phyloP scores from a whole-genome alignment of 1,139 yeast species.

The Saccharomycopsis hybrid region DNA sequence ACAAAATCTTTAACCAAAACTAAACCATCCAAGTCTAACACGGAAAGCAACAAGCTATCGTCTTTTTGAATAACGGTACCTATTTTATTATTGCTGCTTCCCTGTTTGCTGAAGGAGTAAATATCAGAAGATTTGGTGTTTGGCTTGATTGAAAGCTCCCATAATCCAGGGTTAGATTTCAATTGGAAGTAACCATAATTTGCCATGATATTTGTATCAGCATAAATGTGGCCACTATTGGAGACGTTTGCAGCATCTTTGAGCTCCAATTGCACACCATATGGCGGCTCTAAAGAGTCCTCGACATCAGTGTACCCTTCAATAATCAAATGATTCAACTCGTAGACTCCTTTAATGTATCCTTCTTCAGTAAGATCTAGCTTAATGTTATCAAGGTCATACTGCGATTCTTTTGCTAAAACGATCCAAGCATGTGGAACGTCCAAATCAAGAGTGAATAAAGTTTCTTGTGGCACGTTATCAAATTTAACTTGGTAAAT shows the following conservation, averaged over 20 bases:
- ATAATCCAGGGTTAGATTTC: constrained; percentile 61
- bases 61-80: constrained; percentile 20
- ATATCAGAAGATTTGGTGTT: constrained; percentile 36
- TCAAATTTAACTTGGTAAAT: constrained; percentile 28
- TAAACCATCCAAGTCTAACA: constrained; percentile 41
- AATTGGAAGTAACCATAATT: constrained; percentile 73
- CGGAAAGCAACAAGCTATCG: constrained; percentile 25
- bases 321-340: constrained; percentile 46
- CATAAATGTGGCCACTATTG: constrained; percentile 17
- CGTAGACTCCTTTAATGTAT: constrained; percentile 38
- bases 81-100: background rate
- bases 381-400: constrained; percentile 59
- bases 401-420: constrained; percentile 39
- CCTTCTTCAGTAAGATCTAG: constrained; percentile 32
- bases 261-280: constrained; percentile 20
- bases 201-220: constrained; percentile 66
- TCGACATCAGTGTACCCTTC: constrained; percentile 66
- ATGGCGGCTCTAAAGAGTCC: constrained; percentile 24
- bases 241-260: background rate
- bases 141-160: constrained; percentile 42
- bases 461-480: constrained; percentile 41
- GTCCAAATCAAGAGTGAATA: constrained; percentile 54
- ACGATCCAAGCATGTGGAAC: constrained; percentile 64
- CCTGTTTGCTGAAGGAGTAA: constrained; percentile 23
- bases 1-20: constrained; percentile 40